A percentile compares a stretch with the other conserved stretches of the same genome.
Conservation (phyloP, 305 asterid species). For the Fraxinus velutina region DNA sequence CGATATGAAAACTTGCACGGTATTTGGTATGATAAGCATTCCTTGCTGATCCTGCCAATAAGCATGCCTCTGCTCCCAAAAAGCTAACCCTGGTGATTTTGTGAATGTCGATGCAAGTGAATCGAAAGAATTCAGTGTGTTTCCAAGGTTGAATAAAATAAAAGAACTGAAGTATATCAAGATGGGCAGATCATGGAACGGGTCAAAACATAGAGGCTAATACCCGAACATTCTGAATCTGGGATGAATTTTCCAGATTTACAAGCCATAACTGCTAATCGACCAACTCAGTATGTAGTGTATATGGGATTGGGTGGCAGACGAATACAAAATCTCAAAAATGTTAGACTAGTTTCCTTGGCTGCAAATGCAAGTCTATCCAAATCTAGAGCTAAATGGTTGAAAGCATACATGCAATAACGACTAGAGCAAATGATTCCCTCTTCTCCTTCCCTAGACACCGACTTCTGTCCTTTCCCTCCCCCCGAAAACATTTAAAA, state of each 20-base stretch:
- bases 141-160: background rate
- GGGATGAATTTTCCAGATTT: background rate
- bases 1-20: conserved; percentile 52
- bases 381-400: background rate
- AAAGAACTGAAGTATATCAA: background rate
- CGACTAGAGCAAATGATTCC: background rate
- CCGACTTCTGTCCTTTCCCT: background rate
- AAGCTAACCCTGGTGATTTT: conserved; percentile 60
- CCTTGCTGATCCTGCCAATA: conserved; percentile 85
- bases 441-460: background rate
- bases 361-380: background rate
- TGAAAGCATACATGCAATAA: background rate
- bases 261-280: background rate
- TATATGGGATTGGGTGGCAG: background rate
- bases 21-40: conserved; percentile 94
- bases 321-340: background rate
- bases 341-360: background rate
- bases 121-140: background rate
- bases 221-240: background rate
- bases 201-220: background rate
- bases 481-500: background rate
- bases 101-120: background rate
- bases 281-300: background rate
- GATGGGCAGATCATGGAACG: background rate
- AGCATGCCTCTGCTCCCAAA: conserved; percentile 88